phyloP scores from a whole-genome alignment of 75 land plant genomes.

The Isoetes taiwanensis region DNA sequence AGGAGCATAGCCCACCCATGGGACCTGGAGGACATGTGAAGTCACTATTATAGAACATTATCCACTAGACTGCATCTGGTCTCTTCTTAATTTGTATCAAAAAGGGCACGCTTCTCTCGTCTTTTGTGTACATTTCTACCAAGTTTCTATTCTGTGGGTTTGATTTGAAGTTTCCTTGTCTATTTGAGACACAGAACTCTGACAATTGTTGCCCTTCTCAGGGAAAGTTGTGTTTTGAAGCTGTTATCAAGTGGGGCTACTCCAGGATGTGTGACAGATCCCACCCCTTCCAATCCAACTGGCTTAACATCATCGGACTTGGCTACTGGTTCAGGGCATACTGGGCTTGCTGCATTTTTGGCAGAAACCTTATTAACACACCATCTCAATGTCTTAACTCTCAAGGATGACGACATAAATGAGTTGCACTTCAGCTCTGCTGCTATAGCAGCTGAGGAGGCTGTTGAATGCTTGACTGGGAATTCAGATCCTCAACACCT shows the following conservation, averaged over 20 bases:
- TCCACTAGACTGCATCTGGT: too few relatives aligned
- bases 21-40: too few relatives aligned
- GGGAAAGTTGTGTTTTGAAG: conserved; percentile 53
- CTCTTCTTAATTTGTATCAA: neutral
- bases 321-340: conserved; percentile 43
- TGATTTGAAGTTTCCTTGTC: neutral
- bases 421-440: neutral
- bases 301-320: conserved; percentile 61
- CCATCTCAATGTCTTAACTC: conserved; percentile 33
- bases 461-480: neutral
- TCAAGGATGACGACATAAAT: conserved; percentile 22
- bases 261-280: conserved; percentile 62
- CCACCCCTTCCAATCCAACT: conserved; percentile 44
- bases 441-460: neutral
- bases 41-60: too few relatives aligned
- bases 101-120: neutral
- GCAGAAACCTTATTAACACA: conserved; percentile 43
- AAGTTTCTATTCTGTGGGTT: neutral
- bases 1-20: too few relatives aligned
- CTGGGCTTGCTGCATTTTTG: conserved; percentile 70
- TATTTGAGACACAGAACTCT: neutral
- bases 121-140: neutral
- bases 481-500: conserved; percentile 6
- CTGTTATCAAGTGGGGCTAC: conserved; percentile 61
- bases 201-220: conserved; percentile 16